These are phyloP conservation scores for Fusarium secorum DNA, from an alignment of 2,329 filamentous ascomycete genomes.

Conservation along the genomic window DNA sequence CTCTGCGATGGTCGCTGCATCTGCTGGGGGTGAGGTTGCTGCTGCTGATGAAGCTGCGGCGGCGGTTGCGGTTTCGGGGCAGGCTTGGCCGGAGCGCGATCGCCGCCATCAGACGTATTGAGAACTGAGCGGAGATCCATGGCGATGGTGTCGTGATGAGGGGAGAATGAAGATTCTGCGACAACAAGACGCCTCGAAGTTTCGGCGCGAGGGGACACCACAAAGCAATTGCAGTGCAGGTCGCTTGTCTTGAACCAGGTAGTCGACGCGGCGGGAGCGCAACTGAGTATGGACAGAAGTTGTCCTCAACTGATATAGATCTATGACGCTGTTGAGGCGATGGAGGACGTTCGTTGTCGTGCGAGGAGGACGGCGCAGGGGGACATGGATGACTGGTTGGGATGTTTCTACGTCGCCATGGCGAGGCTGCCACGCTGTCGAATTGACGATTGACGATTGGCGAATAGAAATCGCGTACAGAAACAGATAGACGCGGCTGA, in stretches of 20 bases:
- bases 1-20: conserved; percentile 54
- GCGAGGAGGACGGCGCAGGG: conserved; percentile 41
- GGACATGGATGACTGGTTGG: conserved; percentile 42
- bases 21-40: conserved; percentile 50
- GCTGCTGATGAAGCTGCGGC: conserved; percentile 40
- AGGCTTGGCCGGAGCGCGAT: conserved; percentile 47
- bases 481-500: conserved; percentile 2
- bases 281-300: neutral
- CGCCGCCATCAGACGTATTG: conserved; percentile 60
- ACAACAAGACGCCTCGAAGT: conserved; percentile 23
- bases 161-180: conserved; percentile 19
- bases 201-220: conserved; percentile 31
- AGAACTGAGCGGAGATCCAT: conserved; percentile 65
- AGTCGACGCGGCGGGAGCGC: conserved; percentile 36
- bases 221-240: conserved; percentile 32
- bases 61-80: conserved; percentile 47
- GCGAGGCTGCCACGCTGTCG: conserved; percentile 43
- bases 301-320: conserved; percentile 6
- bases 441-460: conserved; percentile 37
- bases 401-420: conserved; percentile 42
- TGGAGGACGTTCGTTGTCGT: conserved; percentile 37
- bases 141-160: neutral
- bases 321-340: conserved; percentile 10
- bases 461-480: conserved; percentile 19
- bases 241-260: conserved; percentile 28